phyloP scores from a whole-genome alignment of 768 basidiomycete genomes.

The Chalciporus pseudorubinellus region DNA sequence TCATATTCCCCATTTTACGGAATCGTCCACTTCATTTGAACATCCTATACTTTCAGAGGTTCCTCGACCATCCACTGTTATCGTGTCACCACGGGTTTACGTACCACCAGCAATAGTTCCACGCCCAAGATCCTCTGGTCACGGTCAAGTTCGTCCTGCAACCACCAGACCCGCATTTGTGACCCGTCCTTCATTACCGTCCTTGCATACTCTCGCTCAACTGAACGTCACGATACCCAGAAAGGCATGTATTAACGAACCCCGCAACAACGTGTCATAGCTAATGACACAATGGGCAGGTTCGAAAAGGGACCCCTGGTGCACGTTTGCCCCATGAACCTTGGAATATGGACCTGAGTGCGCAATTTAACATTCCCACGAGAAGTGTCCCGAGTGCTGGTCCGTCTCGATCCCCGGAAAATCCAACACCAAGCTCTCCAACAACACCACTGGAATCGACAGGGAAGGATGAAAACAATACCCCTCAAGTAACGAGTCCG shows the following conservation, averaged over 20 bases:
- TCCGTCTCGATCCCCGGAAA: constrained; percentile 6
- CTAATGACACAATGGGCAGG: constrained; percentile 21
- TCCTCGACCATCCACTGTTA: constrained; percentile 9
- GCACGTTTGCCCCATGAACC: constrained; percentile 44
- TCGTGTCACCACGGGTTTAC: constrained; percentile 12
- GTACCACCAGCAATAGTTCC: constrained; percentile 9
- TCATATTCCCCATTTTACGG: constrained; percentile 1
- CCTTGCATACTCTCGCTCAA: constrained; percentile 38
- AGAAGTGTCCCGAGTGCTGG: not conserved
- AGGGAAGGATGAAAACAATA: not conserved
- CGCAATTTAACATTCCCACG: constrained; percentile 9
- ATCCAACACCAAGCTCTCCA: not conserved
- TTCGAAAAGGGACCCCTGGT: constrained; percentile 41
- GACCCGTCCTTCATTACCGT: constrained; percentile 42
- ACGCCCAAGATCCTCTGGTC: constrained; percentile 35
- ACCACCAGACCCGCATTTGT: constrained; percentile 41
- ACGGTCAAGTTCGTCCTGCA: constrained; percentile 38
- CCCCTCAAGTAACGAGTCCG: not conserved
- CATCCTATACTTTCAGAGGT: constrained; percentile 8
- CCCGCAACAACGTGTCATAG: not conserved
- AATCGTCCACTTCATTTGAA: not conserved
- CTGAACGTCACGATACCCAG: constrained; percentile 35
- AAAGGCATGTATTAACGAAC: constrained; percentile 29
- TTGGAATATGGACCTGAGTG: constrained; percentile 33
- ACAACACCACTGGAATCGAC: not conserved